phyloP scores from a whole-genome alignment of 345 rosid species.

The Noccaea bulbosa region DNA sequence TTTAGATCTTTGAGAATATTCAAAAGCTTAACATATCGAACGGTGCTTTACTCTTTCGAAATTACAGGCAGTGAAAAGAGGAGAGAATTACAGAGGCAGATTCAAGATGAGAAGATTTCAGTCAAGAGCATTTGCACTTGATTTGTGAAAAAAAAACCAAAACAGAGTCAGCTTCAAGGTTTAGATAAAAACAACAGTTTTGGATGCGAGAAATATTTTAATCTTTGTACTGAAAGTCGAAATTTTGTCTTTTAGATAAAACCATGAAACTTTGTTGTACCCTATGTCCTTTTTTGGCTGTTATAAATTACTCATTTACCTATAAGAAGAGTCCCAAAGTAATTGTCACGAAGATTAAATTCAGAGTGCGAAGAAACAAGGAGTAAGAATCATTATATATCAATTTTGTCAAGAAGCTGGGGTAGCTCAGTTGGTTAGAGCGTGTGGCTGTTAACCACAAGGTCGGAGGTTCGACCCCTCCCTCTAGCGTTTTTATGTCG shows the following conservation, averaged over 20 bases:
- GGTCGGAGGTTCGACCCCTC: constrained; percentile 44
- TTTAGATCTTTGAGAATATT: not conserved
- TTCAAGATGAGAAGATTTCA: constrained; percentile 17
- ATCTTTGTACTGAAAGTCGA: not conserved
- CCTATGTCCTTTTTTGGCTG: not conserved
- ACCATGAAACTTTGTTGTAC: not conserved
- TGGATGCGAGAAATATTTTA: constrained; percentile 16
- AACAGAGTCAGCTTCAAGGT: constrained; percentile 22
- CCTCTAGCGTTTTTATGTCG: constrained; percentile 31
- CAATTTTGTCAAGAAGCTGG: constrained; percentile 43
- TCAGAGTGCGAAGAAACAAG: no score
- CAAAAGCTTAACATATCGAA: constrained; percentile 8
- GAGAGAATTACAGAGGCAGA: constrained; percentile 2
- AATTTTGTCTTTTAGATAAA: not conserved
- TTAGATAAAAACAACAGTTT: constrained; percentile 31
- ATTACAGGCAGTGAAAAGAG: constrained; percentile 24
- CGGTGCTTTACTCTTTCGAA: not conserved
- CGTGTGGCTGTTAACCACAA: constrained; percentile 69
- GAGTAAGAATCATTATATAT: no score
- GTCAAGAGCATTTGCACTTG: constrained; percentile 4
- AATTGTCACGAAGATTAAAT: no score
- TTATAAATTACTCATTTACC: no score
- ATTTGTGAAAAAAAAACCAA: not conserved
- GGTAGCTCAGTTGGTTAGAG: constrained; percentile 92
- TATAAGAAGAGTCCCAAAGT: no score